phyloP scores from a whole-genome alignment of 2,329 filamentous ascomycete species.

The Passalora sequoiae region DNA sequence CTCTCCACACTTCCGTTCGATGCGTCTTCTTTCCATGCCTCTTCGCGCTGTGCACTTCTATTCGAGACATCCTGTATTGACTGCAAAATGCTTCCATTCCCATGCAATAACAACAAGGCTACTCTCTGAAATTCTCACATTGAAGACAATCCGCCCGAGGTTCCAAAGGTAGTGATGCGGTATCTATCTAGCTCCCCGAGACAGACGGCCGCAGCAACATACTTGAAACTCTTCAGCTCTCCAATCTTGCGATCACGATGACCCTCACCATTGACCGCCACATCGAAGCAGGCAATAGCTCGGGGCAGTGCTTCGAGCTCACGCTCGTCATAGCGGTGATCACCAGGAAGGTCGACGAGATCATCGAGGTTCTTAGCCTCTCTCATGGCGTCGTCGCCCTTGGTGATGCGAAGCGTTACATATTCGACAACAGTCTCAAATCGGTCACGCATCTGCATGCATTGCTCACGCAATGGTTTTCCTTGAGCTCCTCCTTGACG shows the following conservation, averaged over 20 bases:
- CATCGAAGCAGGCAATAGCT: slow-evolving; percentile 47
- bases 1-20: too few relatives aligned
- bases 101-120: background rate
- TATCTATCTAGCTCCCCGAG: slow-evolving; percentile 47
- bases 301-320: slow-evolving; percentile 44
- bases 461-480: slow-evolving; percentile 33
- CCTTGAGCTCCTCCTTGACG: slow-evolving; percentile 37
- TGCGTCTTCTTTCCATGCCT: too few relatives aligned
- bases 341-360: slow-evolving; percentile 22
- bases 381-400: slow-evolving; percentile 34
- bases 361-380: slow-evolving; percentile 24
- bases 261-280: slow-evolving; percentile 37
- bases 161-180: slow-evolving; percentile 19
- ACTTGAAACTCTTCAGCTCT: slow-evolving; percentile 48
- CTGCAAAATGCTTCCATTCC: too few relatives aligned
- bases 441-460: slow-evolving; percentile 37
- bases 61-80: background rate
- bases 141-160: background rate
- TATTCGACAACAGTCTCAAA: slow-evolving; percentile 40
- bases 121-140: background rate
- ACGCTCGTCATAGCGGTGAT: slow-evolving; percentile 22
- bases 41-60: background rate
- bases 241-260: slow-evolving; percentile 31
- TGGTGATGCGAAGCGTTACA: slow-evolving; percentile 42
- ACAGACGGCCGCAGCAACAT: slow-evolving; percentile 48